A percentile compares a stretch with the other conserved stretches of the same genome.
Conservation (phyloP, 2,329 filamentous ascomycete species). For the Penicillium sp. region DNA sequence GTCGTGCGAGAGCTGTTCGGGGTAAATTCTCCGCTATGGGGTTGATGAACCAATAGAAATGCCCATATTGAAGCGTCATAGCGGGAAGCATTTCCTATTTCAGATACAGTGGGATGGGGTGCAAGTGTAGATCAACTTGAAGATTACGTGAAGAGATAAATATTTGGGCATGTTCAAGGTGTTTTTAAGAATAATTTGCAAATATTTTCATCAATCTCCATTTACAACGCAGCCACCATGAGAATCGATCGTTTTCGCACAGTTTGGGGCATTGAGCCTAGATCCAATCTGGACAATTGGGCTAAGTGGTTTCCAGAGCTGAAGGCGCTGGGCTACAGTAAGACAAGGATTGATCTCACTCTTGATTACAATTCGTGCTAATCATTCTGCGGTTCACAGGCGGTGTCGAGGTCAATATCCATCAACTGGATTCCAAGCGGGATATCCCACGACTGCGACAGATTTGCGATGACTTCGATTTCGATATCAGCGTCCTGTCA, state of each 20-base stretch:
- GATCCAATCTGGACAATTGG: slow-evolving; percentile 19
- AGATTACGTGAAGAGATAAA: background rate
- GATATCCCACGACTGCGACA: slow-evolving; percentile 7
- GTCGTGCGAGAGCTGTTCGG: background rate
- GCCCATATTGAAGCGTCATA: background rate
- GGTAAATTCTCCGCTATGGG: background rate
- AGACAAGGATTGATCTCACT: too few species aligned
- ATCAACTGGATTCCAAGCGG: slow-evolving; percentile 6
- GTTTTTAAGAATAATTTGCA: background rate
- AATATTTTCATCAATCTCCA: background rate
- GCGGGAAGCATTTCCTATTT: background rate
- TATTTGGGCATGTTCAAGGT: background rate
- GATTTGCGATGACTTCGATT: slow-evolving; percentile 16
- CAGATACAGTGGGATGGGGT: background rate
- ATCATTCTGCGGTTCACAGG: background rate
- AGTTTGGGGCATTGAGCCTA: slow-evolving; percentile 22
- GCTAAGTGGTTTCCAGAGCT: slow-evolving; percentile 18
- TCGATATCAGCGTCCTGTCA: slow-evolving; percentile 22
- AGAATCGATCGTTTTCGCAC: slow-evolving; percentile 21
- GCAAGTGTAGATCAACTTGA: background rate
- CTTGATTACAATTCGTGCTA: background rate
- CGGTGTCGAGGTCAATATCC: slow-evolving; percentile 22
- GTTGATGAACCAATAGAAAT: background rate
- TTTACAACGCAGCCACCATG: background rate
- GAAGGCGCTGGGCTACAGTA: slow-evolving; percentile 25